A percentile compares a stretch with the other conserved stretches of the same genome.
Conservation (phyloP, 331 rosid genomes). For the Dryas integrifolia region DNA sequence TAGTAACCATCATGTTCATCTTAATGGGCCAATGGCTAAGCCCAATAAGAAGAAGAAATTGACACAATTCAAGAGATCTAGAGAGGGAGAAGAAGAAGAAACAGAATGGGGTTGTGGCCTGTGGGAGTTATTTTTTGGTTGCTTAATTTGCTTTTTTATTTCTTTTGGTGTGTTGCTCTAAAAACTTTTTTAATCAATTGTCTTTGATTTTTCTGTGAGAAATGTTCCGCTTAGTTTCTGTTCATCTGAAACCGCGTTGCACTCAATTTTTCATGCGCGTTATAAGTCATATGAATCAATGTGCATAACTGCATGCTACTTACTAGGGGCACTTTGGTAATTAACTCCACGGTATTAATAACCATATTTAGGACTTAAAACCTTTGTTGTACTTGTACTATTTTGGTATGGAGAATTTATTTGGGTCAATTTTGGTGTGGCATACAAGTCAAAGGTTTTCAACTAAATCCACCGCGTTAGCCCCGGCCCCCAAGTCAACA, state of each 20-base stretch:
- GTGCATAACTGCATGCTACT: not conserved
- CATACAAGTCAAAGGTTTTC: not conserved
- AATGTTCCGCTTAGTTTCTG: too few species aligned
- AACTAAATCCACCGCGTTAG: not conserved
- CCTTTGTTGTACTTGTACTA: not conserved
- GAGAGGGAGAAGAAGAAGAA: constrained; percentile 1
- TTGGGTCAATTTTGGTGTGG: not conserved
- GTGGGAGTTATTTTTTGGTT: not conserved
- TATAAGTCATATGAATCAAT: not conserved
- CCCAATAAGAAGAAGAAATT: too few species aligned
- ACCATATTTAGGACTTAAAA: too few species aligned
- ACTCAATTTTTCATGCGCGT: too few species aligned
- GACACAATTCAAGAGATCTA: too few species aligned
- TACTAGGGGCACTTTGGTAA: not conserved
- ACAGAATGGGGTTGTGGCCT: not conserved
- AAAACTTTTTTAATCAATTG: too few species aligned
- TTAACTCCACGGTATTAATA: too few species aligned
- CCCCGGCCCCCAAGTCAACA: not conserved
- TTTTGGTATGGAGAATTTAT: not conserved
- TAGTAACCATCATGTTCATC: constrained; percentile 17
- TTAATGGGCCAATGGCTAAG: too few species aligned
- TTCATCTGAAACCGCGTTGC: too few species aligned
- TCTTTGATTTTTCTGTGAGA: too few species aligned
- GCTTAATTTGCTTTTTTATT: not conserved
- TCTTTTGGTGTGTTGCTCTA: not conserved